Conservation (phyloP, 768 basidiomycete species). For the Pleurotus citrinopileatus region DNA sequence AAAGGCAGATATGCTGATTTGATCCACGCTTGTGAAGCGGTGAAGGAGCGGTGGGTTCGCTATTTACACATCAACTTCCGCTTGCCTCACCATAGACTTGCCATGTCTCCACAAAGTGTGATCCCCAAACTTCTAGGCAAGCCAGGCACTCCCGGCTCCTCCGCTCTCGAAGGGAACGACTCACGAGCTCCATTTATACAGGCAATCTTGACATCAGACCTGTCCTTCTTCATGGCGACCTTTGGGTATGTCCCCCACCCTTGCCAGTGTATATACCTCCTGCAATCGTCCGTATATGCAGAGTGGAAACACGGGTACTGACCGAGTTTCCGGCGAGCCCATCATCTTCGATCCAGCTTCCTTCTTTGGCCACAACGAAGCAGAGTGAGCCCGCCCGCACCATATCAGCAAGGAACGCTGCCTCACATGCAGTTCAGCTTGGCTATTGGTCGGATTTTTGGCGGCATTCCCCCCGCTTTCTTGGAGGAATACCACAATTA, state of each 20-base stretch:
- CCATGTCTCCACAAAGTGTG: no score
- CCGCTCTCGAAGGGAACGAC: no score
- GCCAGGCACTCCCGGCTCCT: not conserved
- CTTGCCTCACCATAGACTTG: not conserved
- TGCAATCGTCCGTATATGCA: no score
- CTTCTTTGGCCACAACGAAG: constrained; percentile 79
- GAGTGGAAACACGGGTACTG: constrained; percentile 75
- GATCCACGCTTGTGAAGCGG: constrained; percentile 47
- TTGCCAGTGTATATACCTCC: no score
- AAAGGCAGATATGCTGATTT: constrained; percentile 42
- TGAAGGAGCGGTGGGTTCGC: constrained; percentile 47
- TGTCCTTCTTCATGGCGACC: constrained; percentile 74
- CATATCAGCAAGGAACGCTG: not conserved
- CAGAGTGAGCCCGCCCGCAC: constrained; percentile 57
- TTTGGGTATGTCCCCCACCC: constrained; percentile 54
- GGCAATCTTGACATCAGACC: constrained; percentile 56
- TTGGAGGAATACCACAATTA: constrained; percentile 63
- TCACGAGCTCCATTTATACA: no score
- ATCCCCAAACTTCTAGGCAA: constrained; percentile 65
- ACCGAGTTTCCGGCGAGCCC: constrained; percentile 49
- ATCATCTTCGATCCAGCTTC: constrained; percentile 79
- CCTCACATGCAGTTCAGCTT: constrained; percentile 39
- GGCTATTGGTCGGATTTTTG: constrained; percentile 77
- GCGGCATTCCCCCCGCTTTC: constrained; percentile 66
- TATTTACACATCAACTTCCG: not conserved